Conservation (phyloP, 2,329 filamentous ascomycete genomes). For the Fusarium concolor region DNA sequence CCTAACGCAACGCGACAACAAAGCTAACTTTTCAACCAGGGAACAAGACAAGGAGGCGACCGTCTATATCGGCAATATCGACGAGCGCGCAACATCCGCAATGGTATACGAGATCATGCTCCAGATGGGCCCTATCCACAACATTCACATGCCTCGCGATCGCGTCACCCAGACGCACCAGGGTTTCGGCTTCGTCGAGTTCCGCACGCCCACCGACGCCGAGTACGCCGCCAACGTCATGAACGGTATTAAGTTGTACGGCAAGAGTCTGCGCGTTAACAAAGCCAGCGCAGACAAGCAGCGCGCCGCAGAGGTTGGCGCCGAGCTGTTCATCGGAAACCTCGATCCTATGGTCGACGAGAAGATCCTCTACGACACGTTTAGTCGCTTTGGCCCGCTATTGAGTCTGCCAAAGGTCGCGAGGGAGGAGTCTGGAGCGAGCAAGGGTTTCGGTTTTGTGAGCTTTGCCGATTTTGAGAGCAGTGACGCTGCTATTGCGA, state of each 20-base stretch:
- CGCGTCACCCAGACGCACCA: conserved; percentile 97
- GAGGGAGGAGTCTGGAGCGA: conserved; percentile 86
- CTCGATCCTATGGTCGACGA: conserved; percentile 95
- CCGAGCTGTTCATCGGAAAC: conserved; percentile 97
- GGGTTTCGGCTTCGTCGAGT: conserved; percentile 99
- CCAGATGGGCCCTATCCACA: conserved; percentile 95
- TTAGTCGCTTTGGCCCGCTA: conserved; percentile 89
- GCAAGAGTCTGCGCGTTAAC: conserved; percentile 96
- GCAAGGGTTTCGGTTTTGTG: conserved; percentile 96
- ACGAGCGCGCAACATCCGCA: conserved; percentile 91
- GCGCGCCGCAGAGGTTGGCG: conserved; percentile 91
- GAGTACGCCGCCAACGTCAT: conserved; percentile 97
- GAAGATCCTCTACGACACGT: conserved; percentile 93
- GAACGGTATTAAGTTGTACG: conserved; percentile 93
- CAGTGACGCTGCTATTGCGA: conserved; percentile 88
- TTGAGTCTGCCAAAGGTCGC: conserved; percentile 90
- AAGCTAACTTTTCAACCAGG: conserved; percentile 61
- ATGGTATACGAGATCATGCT: conserved; percentile 98
- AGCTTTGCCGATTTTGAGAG: conserved; percentile 94
- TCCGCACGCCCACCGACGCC: conserved; percentile 93
- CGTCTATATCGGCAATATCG: conserved; percentile 97
- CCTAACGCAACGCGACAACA: conserved; percentile 8
- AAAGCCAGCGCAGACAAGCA: conserved; percentile 94
- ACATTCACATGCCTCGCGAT: conserved; percentile 98
- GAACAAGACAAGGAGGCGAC: conserved; percentile 99